Evolutionary conservation across 176 grass and related monocot genomes (phyloP).

Genomic region (Zoysia pacifica): DNA sequence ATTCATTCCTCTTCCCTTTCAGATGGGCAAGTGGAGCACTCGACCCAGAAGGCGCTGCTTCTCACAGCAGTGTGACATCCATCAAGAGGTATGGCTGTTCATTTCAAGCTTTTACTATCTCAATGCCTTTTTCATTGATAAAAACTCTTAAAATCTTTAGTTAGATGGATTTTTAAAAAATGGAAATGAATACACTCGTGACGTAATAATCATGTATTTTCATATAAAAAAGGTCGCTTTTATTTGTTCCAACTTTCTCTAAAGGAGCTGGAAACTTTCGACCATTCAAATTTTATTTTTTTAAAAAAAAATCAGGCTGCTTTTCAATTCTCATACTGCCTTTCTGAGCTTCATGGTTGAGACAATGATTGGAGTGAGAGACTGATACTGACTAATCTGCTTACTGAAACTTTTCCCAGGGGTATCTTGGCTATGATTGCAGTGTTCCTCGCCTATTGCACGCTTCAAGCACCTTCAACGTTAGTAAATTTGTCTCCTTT

Average conservation of each 20-base stretch:
- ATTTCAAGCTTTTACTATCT: background rate
- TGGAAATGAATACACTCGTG: background rate
- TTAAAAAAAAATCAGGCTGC: background rate
- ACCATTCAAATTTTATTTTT: background rate
- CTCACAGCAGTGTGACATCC: conserved; percentile 65
- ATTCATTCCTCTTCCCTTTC: conserved; percentile 40
- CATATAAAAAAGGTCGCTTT: background rate
- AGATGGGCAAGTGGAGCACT: conserved; percentile 98
- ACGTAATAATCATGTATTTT: background rate
- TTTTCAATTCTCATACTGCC: conserved; percentile 25
- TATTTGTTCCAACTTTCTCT: background rate
- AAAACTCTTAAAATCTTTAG: background rate
- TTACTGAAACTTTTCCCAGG: conserved; percentile 51
- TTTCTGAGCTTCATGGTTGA: conserved; percentile 19
- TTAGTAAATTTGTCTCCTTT: conserved; percentile 40
- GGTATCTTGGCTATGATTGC: conserved; percentile 97
- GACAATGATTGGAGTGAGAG: conserved; percentile 44
- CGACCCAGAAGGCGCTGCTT: conserved; percentile 70
- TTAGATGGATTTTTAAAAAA: background rate
- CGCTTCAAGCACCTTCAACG: conserved; percentile 97
- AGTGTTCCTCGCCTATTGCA: conserved; percentile 93
- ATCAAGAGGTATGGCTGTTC: conserved; percentile 70
- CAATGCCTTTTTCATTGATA: background rate
- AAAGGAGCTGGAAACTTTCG: background rate
- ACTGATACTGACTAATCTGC: conserved; percentile 42